Percentiles rank a stretch among this genome's conserved stretches.
Conservation (phyloP, 495 filamentous ascomycete species). For the Daldinia decipiens region DNA sequence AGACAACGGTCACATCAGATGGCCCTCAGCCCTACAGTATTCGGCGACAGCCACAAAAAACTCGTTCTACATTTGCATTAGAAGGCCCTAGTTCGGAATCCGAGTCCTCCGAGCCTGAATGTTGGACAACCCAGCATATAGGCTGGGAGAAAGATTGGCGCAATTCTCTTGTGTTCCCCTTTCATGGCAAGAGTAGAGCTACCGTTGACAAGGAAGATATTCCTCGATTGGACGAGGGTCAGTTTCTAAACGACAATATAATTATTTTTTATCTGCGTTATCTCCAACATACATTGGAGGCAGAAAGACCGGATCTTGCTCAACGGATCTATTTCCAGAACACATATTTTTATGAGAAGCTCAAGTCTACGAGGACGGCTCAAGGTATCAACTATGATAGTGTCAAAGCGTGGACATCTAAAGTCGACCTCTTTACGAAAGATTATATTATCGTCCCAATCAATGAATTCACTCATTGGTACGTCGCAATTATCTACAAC, state of each 20-base stretch:
- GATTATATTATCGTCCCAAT: slow-evolving; percentile 94
- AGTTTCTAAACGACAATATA: slow-evolving; percentile 93
- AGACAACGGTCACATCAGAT: slow-evolving; percentile 16
- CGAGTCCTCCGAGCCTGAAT: slow-evolving; percentile 30
- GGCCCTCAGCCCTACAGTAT: background rate
- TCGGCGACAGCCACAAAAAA: slow-evolving; percentile 24
- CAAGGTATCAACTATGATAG: slow-evolving; percentile 77
- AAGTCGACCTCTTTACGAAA: slow-evolving; percentile 83
- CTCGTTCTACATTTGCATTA: slow-evolving; percentile 29
- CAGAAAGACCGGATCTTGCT: slow-evolving; percentile 64
- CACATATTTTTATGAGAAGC: slow-evolving; percentile 85
- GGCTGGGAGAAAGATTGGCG: slow-evolving; percentile 58
- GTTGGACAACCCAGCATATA: slow-evolving; percentile 57
- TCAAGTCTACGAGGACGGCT: slow-evolving; percentile 65
- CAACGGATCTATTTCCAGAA: slow-evolving; percentile 86
- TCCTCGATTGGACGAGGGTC: slow-evolving; percentile 78
- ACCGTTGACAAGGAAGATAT: slow-evolving; percentile 84
- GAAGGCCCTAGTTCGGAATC: slow-evolving; percentile 22
- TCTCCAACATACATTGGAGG: slow-evolving; percentile 71
- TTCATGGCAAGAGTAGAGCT: slow-evolving; percentile 72
- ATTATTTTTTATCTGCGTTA: slow-evolving; percentile 86
- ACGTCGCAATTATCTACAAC: slow-evolving; percentile 95
- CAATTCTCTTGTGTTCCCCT: slow-evolving; percentile 76
- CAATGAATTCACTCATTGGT: slow-evolving; percentile 90
- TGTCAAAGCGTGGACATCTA: slow-evolving; percentile 89